Evolutionary conservation across 306 rosid species (phyloP), one percentile per base, ranked within the genome.

Genomic region (Canavalia gladiata): DNA sequence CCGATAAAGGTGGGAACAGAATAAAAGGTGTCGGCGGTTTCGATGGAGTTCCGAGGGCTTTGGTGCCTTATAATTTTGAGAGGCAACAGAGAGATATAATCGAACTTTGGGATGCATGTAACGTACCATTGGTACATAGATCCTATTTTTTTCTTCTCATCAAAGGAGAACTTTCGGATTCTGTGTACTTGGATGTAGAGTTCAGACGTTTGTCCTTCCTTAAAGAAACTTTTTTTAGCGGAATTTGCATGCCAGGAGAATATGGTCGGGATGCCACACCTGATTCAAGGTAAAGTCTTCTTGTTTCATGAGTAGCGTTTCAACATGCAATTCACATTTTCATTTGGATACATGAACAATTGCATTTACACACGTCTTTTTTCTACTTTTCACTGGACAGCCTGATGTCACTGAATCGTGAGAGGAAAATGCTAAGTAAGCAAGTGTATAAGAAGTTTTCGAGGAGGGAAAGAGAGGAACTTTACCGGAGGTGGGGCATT

Each of bases 341-440:
- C 58, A 46, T 29, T 29, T 51, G 70, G 30, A 62, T 74, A 35
- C 56, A 75, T 55, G 12, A 55, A 18, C 25, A 18, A 18, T 18
- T 18, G 35, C 3, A 71, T 80, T 46, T 29, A 78, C 29, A 73
- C 73, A 13, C 41, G 54, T 6, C 11, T 37, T 79, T 5, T 28
- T 6, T 12, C 35, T 35, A 33, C 5, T 34, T 47, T 72, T 45
- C 5, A 73, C 30, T 33, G 59, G 62, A 75, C 89, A 93, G 97
- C 82, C 39, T 79, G 84, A 83, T 80, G 87, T 83, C 89, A 64
- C 87, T 93, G 51, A 85, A 84, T 56, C 88, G 86, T 3, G 98
- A 93, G 88, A 90, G 99, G 77, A 91, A 90, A 81, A 90, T 88
- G 94, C 85, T 96, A 72, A 86, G 94, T 75, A 93, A 82, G 90